Conservation (phyloP, 805 yeast species). For the Zygosaccharomyces kombuchaensis region DNA sequence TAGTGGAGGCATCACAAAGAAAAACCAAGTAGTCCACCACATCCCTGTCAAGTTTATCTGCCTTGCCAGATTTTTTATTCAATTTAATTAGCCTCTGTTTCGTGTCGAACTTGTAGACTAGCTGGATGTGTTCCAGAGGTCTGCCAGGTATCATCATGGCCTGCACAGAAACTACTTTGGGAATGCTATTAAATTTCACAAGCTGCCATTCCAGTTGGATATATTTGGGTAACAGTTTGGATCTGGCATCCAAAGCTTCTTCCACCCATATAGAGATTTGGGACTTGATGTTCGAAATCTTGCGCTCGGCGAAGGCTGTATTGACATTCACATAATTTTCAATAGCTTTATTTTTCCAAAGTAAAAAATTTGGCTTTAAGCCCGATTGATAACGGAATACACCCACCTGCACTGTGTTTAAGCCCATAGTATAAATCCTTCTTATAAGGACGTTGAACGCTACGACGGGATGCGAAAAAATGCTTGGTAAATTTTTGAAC, state of each 20-base stretch:
- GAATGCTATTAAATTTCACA: conserved; percentile 61
- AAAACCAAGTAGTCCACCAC: conserved; percentile 59
- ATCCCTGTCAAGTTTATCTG: conserved; percentile 46
- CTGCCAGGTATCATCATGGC: conserved; percentile 57
- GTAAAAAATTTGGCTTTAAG: conserved; percentile 58
- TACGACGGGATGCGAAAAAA: conserved; percentile 39
- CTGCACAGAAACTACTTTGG: conserved; percentile 68
- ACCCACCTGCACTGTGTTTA: conserved; percentile 66
- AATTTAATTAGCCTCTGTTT: conserved; percentile 53
- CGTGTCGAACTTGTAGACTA: conserved; percentile 60
- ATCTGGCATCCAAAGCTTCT: conserved; percentile 51
- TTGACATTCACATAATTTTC: conserved; percentile 74
- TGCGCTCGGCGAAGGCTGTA: conserved; percentile 65
- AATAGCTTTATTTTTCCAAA: conserved; percentile 84
- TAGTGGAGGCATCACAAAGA: conserved; percentile 55
- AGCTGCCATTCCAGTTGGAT: conserved; percentile 72
- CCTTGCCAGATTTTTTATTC: conserved; percentile 42
- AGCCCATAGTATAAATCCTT: conserved; percentile 57
- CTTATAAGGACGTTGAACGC: conserved; percentile 49
- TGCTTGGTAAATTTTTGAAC: conserved; percentile 42
- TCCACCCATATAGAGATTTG: conserved; percentile 59
- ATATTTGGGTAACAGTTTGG: conserved; percentile 51
- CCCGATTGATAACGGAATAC: conserved; percentile 65
- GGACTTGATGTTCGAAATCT: conserved; percentile 45
- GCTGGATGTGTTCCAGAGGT: conserved; percentile 53